phyloP scores from a whole-genome alignment of 768 basidiomycete genomes.

The Auriculariales sp. region DNA sequence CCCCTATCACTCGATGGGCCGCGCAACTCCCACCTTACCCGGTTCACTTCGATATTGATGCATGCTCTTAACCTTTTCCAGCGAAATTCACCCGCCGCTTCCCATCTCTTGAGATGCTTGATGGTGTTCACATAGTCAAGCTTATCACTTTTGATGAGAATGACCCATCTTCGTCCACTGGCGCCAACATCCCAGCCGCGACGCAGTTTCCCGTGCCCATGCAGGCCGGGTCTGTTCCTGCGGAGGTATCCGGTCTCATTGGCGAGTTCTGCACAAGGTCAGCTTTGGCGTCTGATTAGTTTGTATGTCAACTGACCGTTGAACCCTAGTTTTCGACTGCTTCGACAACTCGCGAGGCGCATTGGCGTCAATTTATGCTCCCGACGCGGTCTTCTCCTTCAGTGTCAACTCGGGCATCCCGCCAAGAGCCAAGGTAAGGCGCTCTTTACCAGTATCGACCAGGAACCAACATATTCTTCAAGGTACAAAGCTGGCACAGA shows the following conservation, averaged over 20 bases:
- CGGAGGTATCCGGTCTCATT: conserved; percentile 60
- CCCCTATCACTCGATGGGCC: too few species aligned
- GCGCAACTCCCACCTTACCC: too few species aligned
- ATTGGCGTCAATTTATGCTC: conserved; percentile 63
- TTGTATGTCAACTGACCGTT: conserved; percentile 3
- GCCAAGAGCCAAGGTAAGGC: conserved; percentile 61
- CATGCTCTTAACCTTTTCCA: conserved; percentile 16
- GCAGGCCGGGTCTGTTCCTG: conserved; percentile 19
- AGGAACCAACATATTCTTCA: too few species aligned
- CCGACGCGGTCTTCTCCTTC: conserved; percentile 82
- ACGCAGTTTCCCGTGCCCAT: conserved; percentile 71
- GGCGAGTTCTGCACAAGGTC: conserved; percentile 69
- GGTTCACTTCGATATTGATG: background rate
- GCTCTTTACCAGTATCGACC: too few species aligned
- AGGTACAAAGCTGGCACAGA: too few species aligned
- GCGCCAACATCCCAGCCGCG: conserved; percentile 33
- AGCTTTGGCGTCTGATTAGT: conserved; percentile 13
- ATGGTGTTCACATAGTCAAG: conserved; percentile 61
- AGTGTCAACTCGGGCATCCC: conserved; percentile 77
- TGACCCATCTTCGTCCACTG: conserved; percentile 29
- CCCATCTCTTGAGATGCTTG: conserved; percentile 67
- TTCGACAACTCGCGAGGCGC: conserved; percentile 65
- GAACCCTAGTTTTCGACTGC: conserved; percentile 57
- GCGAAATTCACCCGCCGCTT: conserved; percentile 75
- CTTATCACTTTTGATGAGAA: conserved; percentile 74